Percentiles rank a stretch among this genome's conserved stretches.
phyloP scores from a whole-genome alignment of 495 filamentous ascomycete species.

The Neurospora sp. region DNA sequence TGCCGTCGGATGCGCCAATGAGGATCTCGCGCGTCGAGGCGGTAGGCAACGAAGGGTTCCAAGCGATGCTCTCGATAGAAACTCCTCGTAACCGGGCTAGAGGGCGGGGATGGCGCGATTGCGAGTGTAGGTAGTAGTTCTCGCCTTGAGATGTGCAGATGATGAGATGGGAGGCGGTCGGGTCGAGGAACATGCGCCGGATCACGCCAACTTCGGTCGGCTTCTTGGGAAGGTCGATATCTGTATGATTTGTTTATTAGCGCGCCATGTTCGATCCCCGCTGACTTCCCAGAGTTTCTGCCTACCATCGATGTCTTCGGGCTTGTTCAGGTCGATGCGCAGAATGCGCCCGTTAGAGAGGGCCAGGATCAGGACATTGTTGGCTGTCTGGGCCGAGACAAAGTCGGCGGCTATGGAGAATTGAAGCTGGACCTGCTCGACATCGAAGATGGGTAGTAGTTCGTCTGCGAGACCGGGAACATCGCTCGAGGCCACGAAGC shows the following conservation, averaged over 20 bases:
- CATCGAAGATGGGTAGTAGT: slow-evolving; percentile 79
- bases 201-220: slow-evolving; percentile 83
- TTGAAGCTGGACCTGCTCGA: slow-evolving; percentile 81
- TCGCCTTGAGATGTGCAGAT: slow-evolving; percentile 86
- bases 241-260: slow-evolving; percentile 32
- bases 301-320: slow-evolving; percentile 88
- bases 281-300: slow-evolving; percentile 5
- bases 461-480: slow-evolving; percentile 48
- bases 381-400: slow-evolving; percentile 90
- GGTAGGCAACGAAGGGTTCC: slow-evolving; percentile 95
- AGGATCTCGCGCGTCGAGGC: slow-evolving; percentile 94
- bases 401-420: slow-evolving; percentile 90
- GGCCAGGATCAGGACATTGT: slow-evolving; percentile 90
- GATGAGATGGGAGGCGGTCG: slow-evolving; percentile 87
- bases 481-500: slow-evolving; percentile 38
- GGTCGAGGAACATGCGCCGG: slow-evolving; percentile 91
- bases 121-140: slow-evolving; percentile 95
- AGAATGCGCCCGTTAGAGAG: slow-evolving; percentile 81
- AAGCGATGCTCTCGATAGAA: slow-evolving; percentile 77
- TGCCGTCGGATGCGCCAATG: slow-evolving; percentile 82
- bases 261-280: neutral
- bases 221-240: slow-evolving; percentile 95
- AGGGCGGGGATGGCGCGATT: slow-evolving; percentile 76
- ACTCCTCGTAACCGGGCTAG: slow-evolving; percentile 79
- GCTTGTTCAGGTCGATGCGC: slow-evolving; percentile 85